Conservation (phyloP, 768 basidiomycete genomes). For the Macrocybe gigantea region DNA sequence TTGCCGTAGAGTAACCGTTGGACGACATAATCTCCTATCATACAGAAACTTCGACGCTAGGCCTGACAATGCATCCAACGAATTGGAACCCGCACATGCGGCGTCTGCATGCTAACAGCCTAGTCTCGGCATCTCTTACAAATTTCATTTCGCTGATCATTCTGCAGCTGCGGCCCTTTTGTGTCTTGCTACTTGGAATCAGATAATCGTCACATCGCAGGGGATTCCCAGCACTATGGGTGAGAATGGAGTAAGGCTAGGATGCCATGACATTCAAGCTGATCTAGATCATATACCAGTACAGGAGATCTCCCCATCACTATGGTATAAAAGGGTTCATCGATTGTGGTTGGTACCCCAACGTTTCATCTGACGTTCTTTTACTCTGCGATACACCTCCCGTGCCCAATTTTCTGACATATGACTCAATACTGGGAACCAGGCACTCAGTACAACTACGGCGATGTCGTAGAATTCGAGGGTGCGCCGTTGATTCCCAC, state of each 20-base stretch:
- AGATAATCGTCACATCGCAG: background rate
- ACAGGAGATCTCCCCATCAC: background rate
- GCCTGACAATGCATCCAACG: background rate
- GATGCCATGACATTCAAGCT: background rate
- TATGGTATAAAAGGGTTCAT: background rate
- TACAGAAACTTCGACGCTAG: background rate
- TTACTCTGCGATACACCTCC: background rate
- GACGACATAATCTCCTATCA: background rate
- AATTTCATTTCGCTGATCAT: no score
- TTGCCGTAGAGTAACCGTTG: no score
- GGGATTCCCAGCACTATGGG: background rate
- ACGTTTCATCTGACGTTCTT: background rate
- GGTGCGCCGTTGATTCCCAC: constrained; percentile 25
- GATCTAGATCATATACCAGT: background rate
- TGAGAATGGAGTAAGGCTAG: background rate
- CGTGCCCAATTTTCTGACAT: background rate
- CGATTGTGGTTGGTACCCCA: background rate
- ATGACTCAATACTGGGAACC: constrained; percentile 57
- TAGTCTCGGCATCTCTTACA: no score
- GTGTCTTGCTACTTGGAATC: no score
- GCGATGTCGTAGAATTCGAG: constrained; percentile 50
- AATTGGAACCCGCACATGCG: no score
- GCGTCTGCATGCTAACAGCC: no score
- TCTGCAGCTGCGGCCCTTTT: no score
- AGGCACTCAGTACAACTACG: constrained; percentile 51